phyloP scores from a whole-genome alignment of 768 basidiomycete genomes.

The Suillus brevipes region DNA sequence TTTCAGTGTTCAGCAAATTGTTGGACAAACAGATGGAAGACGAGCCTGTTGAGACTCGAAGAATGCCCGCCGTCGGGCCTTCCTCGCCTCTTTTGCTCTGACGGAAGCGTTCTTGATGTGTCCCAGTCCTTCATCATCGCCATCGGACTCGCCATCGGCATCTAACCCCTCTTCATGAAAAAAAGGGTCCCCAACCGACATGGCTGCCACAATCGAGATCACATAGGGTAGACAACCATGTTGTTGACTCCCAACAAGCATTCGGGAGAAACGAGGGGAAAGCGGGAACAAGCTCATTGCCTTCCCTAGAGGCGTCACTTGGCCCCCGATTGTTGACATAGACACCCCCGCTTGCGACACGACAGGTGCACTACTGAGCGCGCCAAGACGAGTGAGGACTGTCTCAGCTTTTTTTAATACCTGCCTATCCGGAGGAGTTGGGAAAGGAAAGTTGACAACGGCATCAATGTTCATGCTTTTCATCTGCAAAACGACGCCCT shows the following conservation, averaged over 20 bases:
- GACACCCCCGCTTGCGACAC: conserved; percentile 21
- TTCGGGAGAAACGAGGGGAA: conserved; percentile 91
- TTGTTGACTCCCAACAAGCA: conserved; percentile 84
- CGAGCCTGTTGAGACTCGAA: conserved; percentile 79
- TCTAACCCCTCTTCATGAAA: conserved; percentile 73
- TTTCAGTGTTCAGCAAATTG: neutral
- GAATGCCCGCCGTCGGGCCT: conserved; percentile 69
- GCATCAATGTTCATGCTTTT: conserved; percentile 98
- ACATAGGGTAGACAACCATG: conserved; percentile 92
- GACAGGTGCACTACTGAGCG: conserved; percentile 48
- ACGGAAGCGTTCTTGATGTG: conserved; percentile 49
- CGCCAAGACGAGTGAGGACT: conserved; percentile 78
- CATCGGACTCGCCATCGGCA: conserved; percentile 42
- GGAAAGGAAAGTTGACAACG: conserved; percentile 97
- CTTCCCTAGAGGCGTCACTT: conserved; percentile 87
- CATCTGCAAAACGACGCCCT: conserved; percentile 97
- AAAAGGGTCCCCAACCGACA: conserved; percentile 97
- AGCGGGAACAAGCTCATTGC: conserved; percentile 94
- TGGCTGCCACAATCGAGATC: conserved; percentile 84
- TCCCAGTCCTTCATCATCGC: conserved; percentile 37
- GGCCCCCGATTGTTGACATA: conserved; percentile 44
- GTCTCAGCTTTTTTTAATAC: conserved; percentile 81
- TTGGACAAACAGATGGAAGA: conserved; percentile 8
- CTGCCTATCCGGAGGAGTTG: conserved; percentile 85
- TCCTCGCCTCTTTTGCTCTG: conserved; percentile 57